Evolutionary conservation across 805 yeast species (phyloP).

Genomic region (Zygosaccharomyces lentus): DNA sequence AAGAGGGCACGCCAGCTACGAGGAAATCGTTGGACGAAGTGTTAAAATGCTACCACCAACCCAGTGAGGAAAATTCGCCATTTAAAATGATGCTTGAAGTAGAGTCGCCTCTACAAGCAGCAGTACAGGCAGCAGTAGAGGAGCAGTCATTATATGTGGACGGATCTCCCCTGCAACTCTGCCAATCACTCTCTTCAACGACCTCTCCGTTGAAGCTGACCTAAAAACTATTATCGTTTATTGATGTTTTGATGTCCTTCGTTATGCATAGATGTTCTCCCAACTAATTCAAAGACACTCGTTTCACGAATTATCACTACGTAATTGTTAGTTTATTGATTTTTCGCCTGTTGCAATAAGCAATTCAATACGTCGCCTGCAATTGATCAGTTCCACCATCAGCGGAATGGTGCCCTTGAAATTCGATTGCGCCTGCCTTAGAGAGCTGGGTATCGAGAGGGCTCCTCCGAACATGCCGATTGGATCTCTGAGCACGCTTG

Average conservation of each 20-base stretch:
- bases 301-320: background rate
- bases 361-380: constrained; percentile 14
- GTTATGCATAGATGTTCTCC: constrained; percentile 5
- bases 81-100: constrained; percentile 4
- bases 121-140: background rate
- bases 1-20: constrained; percentile 21
- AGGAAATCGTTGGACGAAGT: constrained; percentile 32
- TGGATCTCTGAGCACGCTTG: constrained; percentile 21
- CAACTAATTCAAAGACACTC: constrained; percentile 5
- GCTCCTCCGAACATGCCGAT: constrained; percentile 33
- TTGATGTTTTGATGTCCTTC: background rate
- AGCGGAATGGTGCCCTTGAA: constrained; percentile 26
- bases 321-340: background rate
- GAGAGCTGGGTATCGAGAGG: constrained; percentile 24
- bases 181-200: background rate
- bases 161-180: background rate
- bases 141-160: constrained; percentile 3
- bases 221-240: background rate
- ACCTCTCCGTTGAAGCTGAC: constrained; percentile 3
- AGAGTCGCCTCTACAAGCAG: background rate
- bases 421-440: constrained; percentile 27
- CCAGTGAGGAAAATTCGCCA: constrained; percentile 25
- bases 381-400: constrained; percentile 23
- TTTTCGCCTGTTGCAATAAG: constrained; percentile 3
- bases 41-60: constrained; percentile 27